Evolutionary conservation across 306 rosid genomes (phyloP).

Genomic region (Castanopsis chinensis): DNA sequence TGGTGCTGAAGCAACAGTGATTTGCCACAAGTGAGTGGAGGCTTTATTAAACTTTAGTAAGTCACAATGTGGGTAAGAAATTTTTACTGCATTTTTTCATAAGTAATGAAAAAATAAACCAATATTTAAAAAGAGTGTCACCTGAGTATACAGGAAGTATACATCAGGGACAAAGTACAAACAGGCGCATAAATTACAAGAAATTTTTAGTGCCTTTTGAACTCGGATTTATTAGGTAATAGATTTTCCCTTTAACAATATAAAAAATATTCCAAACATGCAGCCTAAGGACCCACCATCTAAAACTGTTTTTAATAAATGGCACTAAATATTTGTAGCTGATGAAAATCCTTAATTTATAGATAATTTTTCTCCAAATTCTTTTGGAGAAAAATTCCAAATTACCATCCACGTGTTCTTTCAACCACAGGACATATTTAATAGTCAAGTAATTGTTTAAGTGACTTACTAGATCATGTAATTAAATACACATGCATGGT

Average conservation of each 20-base stretch:
- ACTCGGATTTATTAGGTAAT: not conserved
- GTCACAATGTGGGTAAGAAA: not conserved
- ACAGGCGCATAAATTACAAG: no score
- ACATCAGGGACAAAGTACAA: no score
- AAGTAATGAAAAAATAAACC: no score
- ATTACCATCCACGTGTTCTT: no score
- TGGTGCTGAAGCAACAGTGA: not conserved
- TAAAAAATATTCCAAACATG: not conserved
- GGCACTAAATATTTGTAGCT: not conserved
- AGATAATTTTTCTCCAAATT: no score
- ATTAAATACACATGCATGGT: no score
- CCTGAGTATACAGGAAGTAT: no score
- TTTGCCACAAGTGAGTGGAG: not conserved
- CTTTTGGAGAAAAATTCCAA: no score
- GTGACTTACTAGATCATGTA: no score
- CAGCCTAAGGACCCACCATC: not conserved
- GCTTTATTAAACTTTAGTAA: not conserved
- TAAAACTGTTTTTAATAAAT: not conserved
- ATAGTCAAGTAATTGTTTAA: no score
- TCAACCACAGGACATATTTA: no score
- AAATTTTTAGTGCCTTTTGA: not conserved
- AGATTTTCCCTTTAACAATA: not conserved
- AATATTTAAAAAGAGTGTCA: no score
- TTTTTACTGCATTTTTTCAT: not conserved
- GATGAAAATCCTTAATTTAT: not conserved